Evolutionary conservation across 176 grass and related monocot genomes (phyloP), one percentile per base, ranked within the genome.

Genomic region (Guadua angustifolia): DNA sequence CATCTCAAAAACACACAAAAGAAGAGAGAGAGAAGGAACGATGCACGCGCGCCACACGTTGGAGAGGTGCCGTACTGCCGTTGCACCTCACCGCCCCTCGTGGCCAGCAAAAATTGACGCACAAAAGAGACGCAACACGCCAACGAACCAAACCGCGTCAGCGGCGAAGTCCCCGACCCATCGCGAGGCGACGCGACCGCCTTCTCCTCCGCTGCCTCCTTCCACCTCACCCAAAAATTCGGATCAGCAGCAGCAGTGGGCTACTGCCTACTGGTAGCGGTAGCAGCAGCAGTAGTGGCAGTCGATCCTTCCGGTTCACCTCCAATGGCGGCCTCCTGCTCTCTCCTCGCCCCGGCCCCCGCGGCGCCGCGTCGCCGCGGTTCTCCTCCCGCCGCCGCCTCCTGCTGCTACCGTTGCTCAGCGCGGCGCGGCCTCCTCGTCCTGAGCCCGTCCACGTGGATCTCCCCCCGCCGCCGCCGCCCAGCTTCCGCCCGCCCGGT

Each of bases 291-390:
- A 50, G 55, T 17, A 46, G 39, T 1, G 39, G 18, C 15, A 49
- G 77, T 16, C 18, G 61, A 50, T 11, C 60, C 61, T 33, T 49
- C 17, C 33, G 14, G 35, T 43, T 6, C 24, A 8, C 14, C 58
- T 82, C 72, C 73, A 72, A 90, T 90, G 88, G 79, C 57, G 83
- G 57, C 66, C 0, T 55, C 79, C 79, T 40, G 47, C 36, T 42
- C 24, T 49, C 49, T 81, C 77, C 33, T 25, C 71, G 35, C 77
- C 42, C 62, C 64, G 12, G 9, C 5, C 19, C 82, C 70, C 13
- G 7, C 68, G 26, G 25, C 21, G 74, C 66, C 78, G 56, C 66
- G 42, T 17, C 39, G 26, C 58, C 68, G 44, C 68, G 46, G 36
- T 55, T 17, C 57, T 59, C 57, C 11, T 9, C 39, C 39, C 18